Base-by-base conservation (phyloP, 228 moss, liverwort and hornwort species). In the Sphagnum fallax region DNA sequence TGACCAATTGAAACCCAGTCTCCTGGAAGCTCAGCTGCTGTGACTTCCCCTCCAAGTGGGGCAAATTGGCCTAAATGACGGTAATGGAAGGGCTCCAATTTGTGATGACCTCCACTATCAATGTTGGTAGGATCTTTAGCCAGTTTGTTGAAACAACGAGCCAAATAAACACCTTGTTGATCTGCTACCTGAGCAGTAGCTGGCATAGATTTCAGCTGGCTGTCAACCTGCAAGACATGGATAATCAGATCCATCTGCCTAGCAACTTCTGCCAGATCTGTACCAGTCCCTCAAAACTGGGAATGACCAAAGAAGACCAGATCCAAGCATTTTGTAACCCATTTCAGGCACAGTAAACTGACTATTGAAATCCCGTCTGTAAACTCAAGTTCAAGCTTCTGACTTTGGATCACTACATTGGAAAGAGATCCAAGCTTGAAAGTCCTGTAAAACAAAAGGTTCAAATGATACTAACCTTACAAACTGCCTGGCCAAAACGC, bases 151-250 rank as follows among this genome's bases (percentile, higher is more conserved):
- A 84, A 84, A 57, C 81, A 84, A 5, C 64, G 65, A 6, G 84
- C 84, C 50, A 84, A 55, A 66, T 84, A 84, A 14, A 10, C 70
- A 70, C 78, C 84, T 64, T 84, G 78, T 60, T 84, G 84, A 50
- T 80, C 78, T 32, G 84, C 84, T 53, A 84, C 84, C 68, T 68
- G 84, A 49, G 84, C 84, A 67, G 84, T 84, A 49, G 84, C 84
- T 12, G 84, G 84, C 10, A 75, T 57, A 6, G 72, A 70, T 60
- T 72, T 80, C 81, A 84, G 72, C 53, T 84, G 84, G 51, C 55
- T 65, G 64, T 84, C 84, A 18, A 50, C 65, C 47, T 65, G 65
- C 11, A 32, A 32, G 32, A 1, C 32, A 3, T 32, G 32, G 32
- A 32, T 32, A 32, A 32, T 32, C 32, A 32, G 32, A 32, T 32